Base-by-base conservation (phyloP, 106 monocot species). In the Dendrobium chrysotoxum region DNA sequence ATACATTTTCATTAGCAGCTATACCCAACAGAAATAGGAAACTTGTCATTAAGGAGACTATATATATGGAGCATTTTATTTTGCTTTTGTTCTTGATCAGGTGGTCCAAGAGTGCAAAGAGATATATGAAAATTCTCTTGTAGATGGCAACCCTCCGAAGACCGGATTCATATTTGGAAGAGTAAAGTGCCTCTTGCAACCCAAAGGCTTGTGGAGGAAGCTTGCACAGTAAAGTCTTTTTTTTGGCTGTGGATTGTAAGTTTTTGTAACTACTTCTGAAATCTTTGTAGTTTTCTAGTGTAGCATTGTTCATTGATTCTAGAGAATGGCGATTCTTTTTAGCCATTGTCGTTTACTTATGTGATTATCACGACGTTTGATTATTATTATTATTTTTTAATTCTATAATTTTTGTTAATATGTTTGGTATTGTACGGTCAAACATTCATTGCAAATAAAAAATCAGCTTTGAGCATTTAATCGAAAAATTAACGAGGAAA, bases 41-140 rank as follows among this genome's bases (percentile, higher is more conserved):
- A 35, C 35, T 35, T 35, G 35, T 35, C 35, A 35, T 35, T 35
- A 35, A 35, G 35, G 35, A 35, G 35, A 35, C 3, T 7, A 46
- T 46, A 7, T 0, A 10, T 46, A 46, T 7, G 18, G 6, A 6
- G 23, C 61, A 61, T 0, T 61, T 6, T 61, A 18, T 13, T 53
- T 76, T 53, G 7, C 40, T 65, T 71, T 86, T 83, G 55, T 46
- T 42, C 9, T 46, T 41, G 16, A 75, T 80, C 87, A 99, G 98
- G 98, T 99, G 75, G 84, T 93, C 44, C 92, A 93, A 84, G 98
- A 95, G 61, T 95, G 95, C 85, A 99, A 91, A 90, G 91, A 93
- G 67, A 95, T 99, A 50, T 99, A 91, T 47, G 98, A 99, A 82
- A 87, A 91, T 68, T 91, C 94, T n/a, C 89, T 93, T 40, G 88